Evolutionary conservation across 2,329 filamentous ascomycete genomes (phyloP).

Genomic region (Botrytis byssoidea): DNA sequence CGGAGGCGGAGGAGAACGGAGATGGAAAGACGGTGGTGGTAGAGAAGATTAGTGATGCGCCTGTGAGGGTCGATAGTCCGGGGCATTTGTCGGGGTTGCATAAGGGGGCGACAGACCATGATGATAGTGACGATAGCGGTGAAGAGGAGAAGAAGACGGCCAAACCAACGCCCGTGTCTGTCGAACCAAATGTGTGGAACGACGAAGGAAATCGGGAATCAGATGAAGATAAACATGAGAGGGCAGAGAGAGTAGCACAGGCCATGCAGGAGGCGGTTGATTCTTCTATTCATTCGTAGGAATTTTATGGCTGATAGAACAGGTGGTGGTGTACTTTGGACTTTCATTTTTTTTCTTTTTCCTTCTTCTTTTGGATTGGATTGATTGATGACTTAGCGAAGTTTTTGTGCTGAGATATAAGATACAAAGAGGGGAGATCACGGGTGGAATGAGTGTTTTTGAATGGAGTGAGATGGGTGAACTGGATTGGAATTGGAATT

Average conservation of each 20-base stretch:
- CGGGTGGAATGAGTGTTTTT: background rate
- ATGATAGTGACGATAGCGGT: background rate
- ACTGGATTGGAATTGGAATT: background rate
- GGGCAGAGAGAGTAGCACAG: slow-evolving; percentile 13
- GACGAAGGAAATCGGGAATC: background rate
- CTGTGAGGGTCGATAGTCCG: background rate
- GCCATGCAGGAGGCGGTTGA: slow-evolving; percentile 17
- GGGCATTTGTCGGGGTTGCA: background rate
- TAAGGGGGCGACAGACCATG: background rate
- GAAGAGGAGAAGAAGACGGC: slow-evolving; percentile 9
- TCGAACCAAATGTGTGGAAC: slow-evolving; percentile 2
- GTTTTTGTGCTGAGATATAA: background rate
- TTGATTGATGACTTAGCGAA: background rate
- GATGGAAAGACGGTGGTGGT: background rate
- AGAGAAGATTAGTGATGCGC: background rate
- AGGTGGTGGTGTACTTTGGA: background rate
- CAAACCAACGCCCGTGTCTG: background rate
- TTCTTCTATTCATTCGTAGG: slow-evolving; percentile 18
- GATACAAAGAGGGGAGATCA: background rate
- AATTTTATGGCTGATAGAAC: background rate
- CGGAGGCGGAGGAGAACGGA: slow-evolving; percentile 26
- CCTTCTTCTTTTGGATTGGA: background rate
- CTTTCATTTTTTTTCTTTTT: background rate
- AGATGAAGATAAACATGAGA: slow-evolving; percentile 9
- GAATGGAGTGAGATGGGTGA: background rate